phyloP scores from a whole-genome alignment of 257 asterid species.

The Gentiana macrophylla region DNA sequence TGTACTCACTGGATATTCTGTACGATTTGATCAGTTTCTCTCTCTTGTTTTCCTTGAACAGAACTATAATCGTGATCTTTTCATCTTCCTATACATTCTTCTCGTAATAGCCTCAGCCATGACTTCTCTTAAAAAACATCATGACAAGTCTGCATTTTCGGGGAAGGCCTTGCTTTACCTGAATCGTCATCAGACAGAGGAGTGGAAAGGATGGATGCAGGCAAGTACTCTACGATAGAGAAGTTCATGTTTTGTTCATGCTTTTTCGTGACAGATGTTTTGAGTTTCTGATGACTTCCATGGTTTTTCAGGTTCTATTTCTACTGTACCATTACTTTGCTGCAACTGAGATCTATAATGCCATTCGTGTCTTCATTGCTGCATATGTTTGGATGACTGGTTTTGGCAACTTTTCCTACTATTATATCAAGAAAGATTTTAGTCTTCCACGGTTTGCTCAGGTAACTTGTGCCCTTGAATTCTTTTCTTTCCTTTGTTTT shows the following conservation, averaged over 20 bases:
- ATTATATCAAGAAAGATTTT: constrained; percentile 85
- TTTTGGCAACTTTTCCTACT: constrained; percentile 95
- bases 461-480: constrained; percentile 26
- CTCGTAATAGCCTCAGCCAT: constrained; percentile 72
- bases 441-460: constrained; percentile 92
- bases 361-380: constrained; percentile 91
- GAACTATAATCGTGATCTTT: constrained; percentile 95
- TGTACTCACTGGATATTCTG: too few relatives aligned
- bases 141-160: constrained; percentile 79
- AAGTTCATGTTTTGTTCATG: background rate
- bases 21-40: background rate
- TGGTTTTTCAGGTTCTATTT: constrained; percentile 64
- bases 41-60: constrained; percentile 32
- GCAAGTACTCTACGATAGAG: constrained; percentile 29
- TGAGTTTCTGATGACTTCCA: background rate
- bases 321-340: constrained; percentile 97
- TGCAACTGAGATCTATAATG: constrained; percentile 91
- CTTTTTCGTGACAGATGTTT: too few relatives aligned
- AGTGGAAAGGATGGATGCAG: constrained; percentile 99
- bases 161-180: constrained; percentile 83
- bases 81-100: constrained; percentile 66
- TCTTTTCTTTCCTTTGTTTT: background rate
- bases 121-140: constrained; percentile 85
- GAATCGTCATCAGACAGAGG: constrained; percentile 94
- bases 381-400: constrained; percentile 99